Percentiles rank a stretch among this genome's conserved stretches.
Conservation (phyloP, 1,284 basidiomycete species). For the Ceratobasidium sp. region DNA sequence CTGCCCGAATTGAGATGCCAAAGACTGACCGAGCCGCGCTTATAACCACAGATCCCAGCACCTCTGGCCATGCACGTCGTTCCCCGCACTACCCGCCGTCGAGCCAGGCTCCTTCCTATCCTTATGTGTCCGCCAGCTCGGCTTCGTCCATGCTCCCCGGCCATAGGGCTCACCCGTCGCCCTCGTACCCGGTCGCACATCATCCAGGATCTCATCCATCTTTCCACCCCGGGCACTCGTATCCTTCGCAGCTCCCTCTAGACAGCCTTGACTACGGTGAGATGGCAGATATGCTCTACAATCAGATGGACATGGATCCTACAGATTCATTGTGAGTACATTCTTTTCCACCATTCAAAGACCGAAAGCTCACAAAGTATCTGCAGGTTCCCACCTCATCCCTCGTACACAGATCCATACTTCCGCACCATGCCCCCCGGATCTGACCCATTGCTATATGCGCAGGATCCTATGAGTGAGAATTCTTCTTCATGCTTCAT, state of each 20-base stretch:
- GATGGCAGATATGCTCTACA: conserved; percentile 42
- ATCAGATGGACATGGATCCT: conserved; percentile 22
- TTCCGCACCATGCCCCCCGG: neutral
- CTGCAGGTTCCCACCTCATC: conserved; percentile 16
- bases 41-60: conserved; percentile 1
- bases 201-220: neutral
- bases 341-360: neutral
- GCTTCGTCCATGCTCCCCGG: conserved; percentile 2
- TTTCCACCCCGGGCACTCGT: neutral
- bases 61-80: conserved; percentile 6
- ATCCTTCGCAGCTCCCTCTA: neutral
- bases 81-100: conserved; percentile 28
- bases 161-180: conserved; percentile 1
- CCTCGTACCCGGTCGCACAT: neutral
- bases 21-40: neutral
- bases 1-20: conserved; percentile 21
- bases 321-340: conserved; percentile 18
- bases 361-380: conserved; percentile 11
- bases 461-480: conserved; percentile 19
- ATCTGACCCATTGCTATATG: conserved; percentile 4
- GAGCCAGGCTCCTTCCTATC: neutral
- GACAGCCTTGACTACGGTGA: conserved; percentile 28
- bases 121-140: neutral
- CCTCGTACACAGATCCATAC: conserved; percentile 24
- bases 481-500: neutral